phyloP scores from a whole-genome alignment of 768 basidiomycete species.

The Russula ochroleuca region DNA sequence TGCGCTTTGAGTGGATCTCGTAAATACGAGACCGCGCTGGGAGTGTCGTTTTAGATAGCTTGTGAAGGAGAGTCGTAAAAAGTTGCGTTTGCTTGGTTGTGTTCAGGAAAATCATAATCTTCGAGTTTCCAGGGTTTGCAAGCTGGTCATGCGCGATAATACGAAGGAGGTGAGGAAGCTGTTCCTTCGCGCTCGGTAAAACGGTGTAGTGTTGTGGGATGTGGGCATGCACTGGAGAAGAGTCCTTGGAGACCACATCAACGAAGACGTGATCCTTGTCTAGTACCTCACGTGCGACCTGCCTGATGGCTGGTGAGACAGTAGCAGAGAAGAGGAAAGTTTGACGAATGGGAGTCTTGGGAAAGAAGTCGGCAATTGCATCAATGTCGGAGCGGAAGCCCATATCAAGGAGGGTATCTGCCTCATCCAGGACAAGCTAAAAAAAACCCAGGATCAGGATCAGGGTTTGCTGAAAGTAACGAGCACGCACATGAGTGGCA shows the following conservation, averaged over 20 bases:
- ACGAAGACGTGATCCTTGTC: constrained; percentile 62
- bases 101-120: constrained; percentile 76
- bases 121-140: constrained; percentile 56
- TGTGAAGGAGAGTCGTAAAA: constrained; percentile 56
- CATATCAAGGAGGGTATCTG: constrained; percentile 87
- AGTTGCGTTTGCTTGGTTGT: constrained; percentile 85
- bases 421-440: constrained; percentile 88
- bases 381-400: constrained; percentile 88
- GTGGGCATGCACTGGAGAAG: constrained; percentile 63
- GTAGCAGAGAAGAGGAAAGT: constrained; percentile 93
- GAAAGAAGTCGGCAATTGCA: constrained; percentile 60
- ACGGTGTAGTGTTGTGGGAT: constrained; percentile 82
- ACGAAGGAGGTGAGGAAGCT: constrained; percentile 73
- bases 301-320: constrained; percentile 63
- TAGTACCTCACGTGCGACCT: constrained; percentile 61
- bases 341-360: constrained; percentile 62
- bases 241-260: constrained; percentile 60
- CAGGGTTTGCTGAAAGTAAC: constrained; percentile 1
- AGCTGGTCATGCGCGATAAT: constrained; percentile 89
- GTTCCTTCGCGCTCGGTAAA: constrained; percentile 57
- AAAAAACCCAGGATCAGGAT: constrained; percentile 13
- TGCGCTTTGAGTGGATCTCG: constrained; percentile 79
- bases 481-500: constrained; percentile 53
- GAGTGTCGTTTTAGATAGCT: constrained; percentile 42
- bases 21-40: constrained; percentile 60